Evolutionary conservation across 352 stramenopile genomes (phyloP), one percentile per base, ranked within the genome.

Genomic region (Pythium scleroteichum): DNA sequence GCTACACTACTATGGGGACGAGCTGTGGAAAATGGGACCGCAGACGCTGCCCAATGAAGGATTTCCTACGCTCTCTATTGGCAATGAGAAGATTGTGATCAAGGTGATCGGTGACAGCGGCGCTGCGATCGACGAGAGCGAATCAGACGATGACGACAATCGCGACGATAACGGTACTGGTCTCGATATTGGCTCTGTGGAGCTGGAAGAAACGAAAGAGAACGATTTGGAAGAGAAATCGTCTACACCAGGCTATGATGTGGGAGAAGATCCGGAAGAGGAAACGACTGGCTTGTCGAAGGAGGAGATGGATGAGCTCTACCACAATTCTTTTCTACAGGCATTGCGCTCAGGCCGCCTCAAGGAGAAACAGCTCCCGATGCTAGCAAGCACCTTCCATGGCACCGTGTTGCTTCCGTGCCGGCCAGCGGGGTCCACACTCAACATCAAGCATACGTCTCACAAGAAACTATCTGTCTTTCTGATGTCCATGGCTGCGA

Each of bases 391-490:
- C 35, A 82, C 72, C 22, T 94, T 95, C 59, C 79, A 93, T 56
- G 68, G 82, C 9, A 82, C 71, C 7, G 68, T 90, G 9, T 41
- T 95, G 24, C 64, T 95, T 16, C 82, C 84, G 1, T 79, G 69
- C 39, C 82, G 86, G 8, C 73, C 75, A 2, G 81, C 73, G 1
- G 79, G 73, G 12, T 59, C 75, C 14, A 74, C 71, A 12, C 69
- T 95, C 45, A 86, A 89, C 33, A 70, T 94, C 38, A 94, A 95
- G 59, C 78, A 86, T 22, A 83, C 70, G 24, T 88, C 82, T 20
- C 90, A 90, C 68, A 93, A 92, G 75, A 92, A 95, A 59, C 60
- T 88, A 4, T 95, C 84, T 0, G 64, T 71, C 12, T 94, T 94
- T 54, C 52, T 95, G 8, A 85, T 79, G 42, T 54, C 63, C 20